A percentile compares a stretch with the other conserved stretches of the same genome.
Evolutionary conservation across 202 grass and related monocot species (phyloP).

Genomic region (Bolboschoenoplectus hybrid): DNA sequence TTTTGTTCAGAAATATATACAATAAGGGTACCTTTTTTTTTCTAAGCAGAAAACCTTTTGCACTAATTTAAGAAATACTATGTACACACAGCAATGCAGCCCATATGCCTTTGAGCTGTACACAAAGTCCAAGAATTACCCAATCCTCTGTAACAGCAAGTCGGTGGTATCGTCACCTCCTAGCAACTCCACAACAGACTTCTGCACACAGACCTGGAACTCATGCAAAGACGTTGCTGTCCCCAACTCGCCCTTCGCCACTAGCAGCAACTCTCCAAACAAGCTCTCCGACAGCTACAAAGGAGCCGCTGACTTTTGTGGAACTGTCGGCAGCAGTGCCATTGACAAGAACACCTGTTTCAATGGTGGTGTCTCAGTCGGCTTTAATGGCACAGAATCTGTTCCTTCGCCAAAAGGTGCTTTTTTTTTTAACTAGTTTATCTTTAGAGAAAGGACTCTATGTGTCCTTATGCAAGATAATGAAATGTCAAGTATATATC

Average conservation of each 20-base stretch:
- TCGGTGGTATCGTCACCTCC: background rate
- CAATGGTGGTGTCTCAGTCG: slow-evolving; percentile 39
- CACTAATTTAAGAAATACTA: background rate
- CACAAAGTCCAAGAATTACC: slow-evolving; percentile 44
- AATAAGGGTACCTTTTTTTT: background rate
- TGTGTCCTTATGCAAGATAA: background rate
- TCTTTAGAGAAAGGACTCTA: background rate
- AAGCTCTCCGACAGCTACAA: slow-evolving; percentile 67
- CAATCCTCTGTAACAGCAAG: slow-evolving; percentile 53
- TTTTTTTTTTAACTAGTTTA: background rate
- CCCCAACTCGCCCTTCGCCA: slow-evolving; percentile 40
- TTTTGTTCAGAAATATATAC: background rate
- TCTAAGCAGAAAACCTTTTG: background rate
- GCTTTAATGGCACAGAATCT: slow-evolving; percentile 24
- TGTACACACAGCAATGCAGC: slow-evolving; percentile 58
- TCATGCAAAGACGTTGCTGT: slow-evolving; percentile 69
- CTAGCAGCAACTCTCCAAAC: slow-evolving; percentile 13
- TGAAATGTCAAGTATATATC: background rate
- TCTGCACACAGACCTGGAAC: slow-evolving; percentile 63
- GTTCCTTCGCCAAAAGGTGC: slow-evolving; percentile 12
- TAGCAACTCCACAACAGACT: slow-evolving; percentile 46
- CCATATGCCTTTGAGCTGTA: slow-evolving; percentile 76
- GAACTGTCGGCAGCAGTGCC: slow-evolving; percentile 39
- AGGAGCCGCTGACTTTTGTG: slow-evolving; percentile 61
- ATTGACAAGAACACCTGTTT: slow-evolving; percentile 50